Evolutionary conservation across 2,329 filamentous ascomycete species (phyloP).

Genomic region (Sodiomyces alkalinus): DNA sequence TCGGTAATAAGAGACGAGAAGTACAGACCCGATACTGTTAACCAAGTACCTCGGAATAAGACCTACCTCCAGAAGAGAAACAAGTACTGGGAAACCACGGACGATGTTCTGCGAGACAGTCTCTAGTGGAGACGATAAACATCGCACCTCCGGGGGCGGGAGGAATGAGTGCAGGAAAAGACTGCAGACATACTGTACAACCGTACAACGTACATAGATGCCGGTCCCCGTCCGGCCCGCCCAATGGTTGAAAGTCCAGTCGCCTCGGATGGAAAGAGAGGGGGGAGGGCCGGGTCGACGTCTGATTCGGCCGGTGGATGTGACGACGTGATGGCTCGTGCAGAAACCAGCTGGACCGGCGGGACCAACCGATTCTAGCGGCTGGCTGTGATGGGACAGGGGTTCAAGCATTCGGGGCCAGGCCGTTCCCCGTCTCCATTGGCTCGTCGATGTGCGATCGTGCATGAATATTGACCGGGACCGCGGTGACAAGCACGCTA

Average conservation of each 20-base stretch:
- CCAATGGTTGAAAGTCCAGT: no score
- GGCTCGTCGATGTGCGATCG: conserved; percentile 17
- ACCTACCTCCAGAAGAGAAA: conserved; percentile 2
- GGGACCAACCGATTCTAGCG: conserved; percentile 30
- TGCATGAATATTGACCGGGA: conserved; percentile 13
- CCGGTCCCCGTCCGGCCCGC: no score
- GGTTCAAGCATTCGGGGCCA: conserved; percentile 10
- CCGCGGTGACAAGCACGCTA: conserved; percentile 9
- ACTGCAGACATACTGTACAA: no score
- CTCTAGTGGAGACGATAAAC: no score
- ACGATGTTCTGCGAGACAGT: conserved; percentile 5
- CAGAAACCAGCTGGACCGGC: conserved; percentile 28
- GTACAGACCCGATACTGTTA: no score
- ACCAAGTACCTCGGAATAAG: no score
- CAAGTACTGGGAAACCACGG: conserved; percentile 5
- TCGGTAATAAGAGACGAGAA: no score
- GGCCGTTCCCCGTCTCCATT: conserved; percentile 23
- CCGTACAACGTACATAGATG: no score
- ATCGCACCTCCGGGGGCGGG: no score
- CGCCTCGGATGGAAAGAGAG: no score
- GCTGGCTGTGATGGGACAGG: conserved; percentile 14
- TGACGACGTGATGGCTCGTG: conserved; percentile 29
- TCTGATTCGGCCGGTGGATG: conserved; percentile 23
- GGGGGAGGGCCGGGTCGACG: neutral
- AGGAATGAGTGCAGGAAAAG: no score